phyloP scores from a whole-genome alignment of 2,329 filamentous ascomycete genomes.

The Septoria linicola region DNA sequence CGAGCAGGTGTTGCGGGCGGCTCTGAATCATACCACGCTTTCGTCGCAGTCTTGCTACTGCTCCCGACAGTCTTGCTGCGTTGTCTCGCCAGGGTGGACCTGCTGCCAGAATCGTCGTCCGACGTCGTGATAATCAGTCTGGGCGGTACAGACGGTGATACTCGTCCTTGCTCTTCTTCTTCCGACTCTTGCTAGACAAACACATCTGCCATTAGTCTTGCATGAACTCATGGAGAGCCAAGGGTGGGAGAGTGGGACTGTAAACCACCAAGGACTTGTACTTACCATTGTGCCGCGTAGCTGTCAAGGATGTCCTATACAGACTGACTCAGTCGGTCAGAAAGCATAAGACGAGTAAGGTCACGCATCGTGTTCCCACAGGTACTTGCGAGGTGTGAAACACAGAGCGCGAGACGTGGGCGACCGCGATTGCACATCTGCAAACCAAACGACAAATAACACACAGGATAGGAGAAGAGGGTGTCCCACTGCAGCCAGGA shows the following conservation, averaged over 20 bases:
- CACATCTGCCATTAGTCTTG: conserved; percentile 26
- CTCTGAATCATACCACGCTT: conserved; percentile 35
- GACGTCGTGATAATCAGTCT: conserved; percentile 28
- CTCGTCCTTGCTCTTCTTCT: conserved; percentile 22
- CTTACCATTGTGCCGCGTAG: conserved; percentile 30
- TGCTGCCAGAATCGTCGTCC: conserved; percentile 21
- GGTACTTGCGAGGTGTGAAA: conserved; percentile 20
- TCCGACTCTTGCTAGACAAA: conserved; percentile 21
- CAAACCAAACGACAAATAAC: conserved; percentile 20
- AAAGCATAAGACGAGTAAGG: conserved; percentile 24
- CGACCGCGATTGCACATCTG: conserved; percentile 22
- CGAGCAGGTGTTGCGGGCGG: conserved; percentile 15
- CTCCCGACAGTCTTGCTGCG: conserved; percentile 26
- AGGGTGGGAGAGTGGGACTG: background rate
- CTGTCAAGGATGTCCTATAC: conserved; percentile 19
- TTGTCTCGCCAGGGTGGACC: conserved; percentile 23
- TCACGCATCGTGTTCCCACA: conserved; percentile 27
- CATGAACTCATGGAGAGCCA: conserved; percentile 16
- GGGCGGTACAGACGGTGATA: conserved; percentile 27
- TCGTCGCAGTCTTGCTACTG: conserved; percentile 21
- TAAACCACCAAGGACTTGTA: conserved; percentile 16
- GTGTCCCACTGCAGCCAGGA: conserved; percentile 28
- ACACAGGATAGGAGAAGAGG: conserved; percentile 20
- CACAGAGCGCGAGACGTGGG: conserved; percentile 21
- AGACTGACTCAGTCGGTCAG: conserved; percentile 25